Evolutionary conservation across 2,329 filamentous ascomycete species (phyloP), one percentile per base, ranked within the genome.

Genomic region (Fusarium foetens): DNA sequence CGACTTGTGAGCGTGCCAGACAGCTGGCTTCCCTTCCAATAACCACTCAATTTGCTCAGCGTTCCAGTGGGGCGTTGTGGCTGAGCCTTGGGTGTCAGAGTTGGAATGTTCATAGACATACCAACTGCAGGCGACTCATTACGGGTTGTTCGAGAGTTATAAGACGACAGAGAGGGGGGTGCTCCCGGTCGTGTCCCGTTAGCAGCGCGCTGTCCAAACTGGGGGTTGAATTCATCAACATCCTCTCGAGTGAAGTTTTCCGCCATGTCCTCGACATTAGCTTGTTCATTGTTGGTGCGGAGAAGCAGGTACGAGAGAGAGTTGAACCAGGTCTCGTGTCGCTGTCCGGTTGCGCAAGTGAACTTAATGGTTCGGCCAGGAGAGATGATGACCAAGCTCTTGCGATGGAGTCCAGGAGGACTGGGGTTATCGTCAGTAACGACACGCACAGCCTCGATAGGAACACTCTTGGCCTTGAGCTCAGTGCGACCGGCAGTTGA

Each of bases 271-370:
- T 93, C 87, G 8, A 88, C 86, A 72, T 90, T 88, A 11, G 88
- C 84, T 57, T 89, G 87, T 41, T 92, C 91, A 25, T 88, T 85
- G 36, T 90, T 87, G 31, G 91, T 94, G 49, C 95, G 91, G 35
- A 97, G 87, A 39, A 98, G 87, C 19, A 99, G 88, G 80, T 99
- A 99, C 3, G 94, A 97, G 60, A 99, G 86, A 0, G 96, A 95
- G 78, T 98, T 98, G 87, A 96, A 97, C 96, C 96, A 99, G 2
- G 95, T 98, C 84, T 99, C 96, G 79, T 99, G 96, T 68, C 96
- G 89, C 80, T 98, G 94, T 41, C 94, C 93, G 6, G 96, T 99
- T 5, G 94, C 91, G 70, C 95, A 97, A 3, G 96, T 99, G 74
- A 99, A 97, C 81, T 97, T 95, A 82, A 99, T 90, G 21, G 91